Evolutionary conservation across 2,329 filamentous ascomycete species (phyloP).

Genomic region (Fusarium cicatricum): DNA sequence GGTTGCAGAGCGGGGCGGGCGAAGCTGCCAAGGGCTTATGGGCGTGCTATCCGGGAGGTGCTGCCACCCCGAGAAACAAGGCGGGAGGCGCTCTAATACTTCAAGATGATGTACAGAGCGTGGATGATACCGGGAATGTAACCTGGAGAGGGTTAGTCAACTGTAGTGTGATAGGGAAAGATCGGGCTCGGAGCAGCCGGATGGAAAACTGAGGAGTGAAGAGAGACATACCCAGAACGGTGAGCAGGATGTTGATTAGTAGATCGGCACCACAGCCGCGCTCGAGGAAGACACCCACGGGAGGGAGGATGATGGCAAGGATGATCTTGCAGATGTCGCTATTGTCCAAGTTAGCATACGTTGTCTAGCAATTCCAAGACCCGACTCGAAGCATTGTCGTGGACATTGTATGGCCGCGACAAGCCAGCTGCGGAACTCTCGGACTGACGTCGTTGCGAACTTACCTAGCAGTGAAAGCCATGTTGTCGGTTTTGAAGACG

Average conservation of each 20-base stretch:
- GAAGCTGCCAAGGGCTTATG: conserved; percentile 8
- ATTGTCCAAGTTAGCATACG: conserved; percentile 17
- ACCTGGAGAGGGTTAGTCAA: conserved; percentile 46
- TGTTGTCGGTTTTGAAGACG: conserved; percentile 48
- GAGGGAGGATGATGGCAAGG: conserved; percentile 88
- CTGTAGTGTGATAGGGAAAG: conserved; percentile 4
- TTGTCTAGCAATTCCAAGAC: background rate
- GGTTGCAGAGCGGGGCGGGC: conserved; percentile 25
- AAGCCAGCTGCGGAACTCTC: conserved; percentile 27
- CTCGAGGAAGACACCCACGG: conserved; percentile 94
- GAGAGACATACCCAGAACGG: conserved; percentile 66
- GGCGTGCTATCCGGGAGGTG: conserved; percentile 14
- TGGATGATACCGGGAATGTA: conserved; percentile 87
- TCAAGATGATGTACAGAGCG: conserved; percentile 92
- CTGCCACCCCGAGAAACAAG: conserved; percentile 18
- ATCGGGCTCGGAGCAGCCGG: conserved; percentile 50
- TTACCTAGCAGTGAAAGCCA: conserved; percentile 69
- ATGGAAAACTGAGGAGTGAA: conserved; percentile 7
- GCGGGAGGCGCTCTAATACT: conserved; percentile 67
- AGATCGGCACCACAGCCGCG: conserved; percentile 86
- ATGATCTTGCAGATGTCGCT: conserved; percentile 74
- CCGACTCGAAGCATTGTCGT: background rate
- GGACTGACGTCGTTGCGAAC: conserved; percentile 39
- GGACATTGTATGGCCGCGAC: conserved; percentile 4
- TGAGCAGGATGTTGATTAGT: conserved; percentile 92